Percentiles rank a stretch among this genome's conserved stretches.
Evolutionary conservation across 805 yeast species (phyloP).

Genomic region (Pichia kluyveri): DNA sequence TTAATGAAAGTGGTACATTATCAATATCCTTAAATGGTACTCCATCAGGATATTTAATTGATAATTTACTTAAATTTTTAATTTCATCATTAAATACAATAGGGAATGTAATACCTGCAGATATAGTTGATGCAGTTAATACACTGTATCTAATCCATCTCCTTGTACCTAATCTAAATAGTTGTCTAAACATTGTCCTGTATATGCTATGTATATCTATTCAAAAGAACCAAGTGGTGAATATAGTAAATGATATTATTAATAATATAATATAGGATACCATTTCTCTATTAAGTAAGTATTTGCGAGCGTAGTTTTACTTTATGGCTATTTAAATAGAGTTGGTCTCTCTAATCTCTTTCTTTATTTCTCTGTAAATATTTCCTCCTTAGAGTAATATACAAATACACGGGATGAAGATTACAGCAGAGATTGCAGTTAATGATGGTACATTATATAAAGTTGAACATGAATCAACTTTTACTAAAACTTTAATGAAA

Average conservation of each 20-base stretch:
- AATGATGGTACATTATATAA: constrained; percentile 75
- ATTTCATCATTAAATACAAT: not conserved
- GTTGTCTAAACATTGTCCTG: no score
- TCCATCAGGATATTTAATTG: not conserved
- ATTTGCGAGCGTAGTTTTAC: no score
- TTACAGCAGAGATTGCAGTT: constrained; percentile 35
- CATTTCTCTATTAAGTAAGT: no score
- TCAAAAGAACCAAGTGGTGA: no score
- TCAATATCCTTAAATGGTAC: not conserved
- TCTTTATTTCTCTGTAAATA: no score
- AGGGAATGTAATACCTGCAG: not conserved
- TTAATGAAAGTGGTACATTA: not conserved
- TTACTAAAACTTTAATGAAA: constrained; percentile 66
- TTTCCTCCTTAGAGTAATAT: constrained; percentile 22
- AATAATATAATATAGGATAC: no score
- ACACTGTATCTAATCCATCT: no score
- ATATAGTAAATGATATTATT: no score
- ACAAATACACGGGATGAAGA: constrained; percentile 35
- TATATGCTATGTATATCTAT: no score
- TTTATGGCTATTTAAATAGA: no score
- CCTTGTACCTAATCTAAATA: no score
- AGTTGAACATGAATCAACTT: constrained; percentile 60
- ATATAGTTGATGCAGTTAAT: not conserved
- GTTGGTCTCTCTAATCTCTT: no score
- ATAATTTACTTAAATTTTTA: not conserved